Conservation (phyloP, 2,329 filamentous ascomycete species). For the Scytalidium lignicola region DNA sequence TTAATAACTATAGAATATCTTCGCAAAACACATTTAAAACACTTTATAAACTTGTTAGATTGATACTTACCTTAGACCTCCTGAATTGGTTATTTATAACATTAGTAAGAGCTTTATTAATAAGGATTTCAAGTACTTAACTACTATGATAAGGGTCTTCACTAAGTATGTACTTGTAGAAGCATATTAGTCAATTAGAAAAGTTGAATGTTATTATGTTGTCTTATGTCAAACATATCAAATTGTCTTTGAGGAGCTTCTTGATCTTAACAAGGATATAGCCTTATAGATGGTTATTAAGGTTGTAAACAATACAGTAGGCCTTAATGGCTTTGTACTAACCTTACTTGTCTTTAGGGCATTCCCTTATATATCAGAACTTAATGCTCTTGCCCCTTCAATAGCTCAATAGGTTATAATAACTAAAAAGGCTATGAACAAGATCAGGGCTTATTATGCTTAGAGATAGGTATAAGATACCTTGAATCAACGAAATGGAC, state of each 20-base stretch:
- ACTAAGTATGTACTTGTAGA: slow-evolving; percentile 5
- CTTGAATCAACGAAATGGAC: slow-evolving; percentile 1
- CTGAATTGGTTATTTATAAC: background rate
- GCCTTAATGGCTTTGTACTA: slow-evolving; percentile 4
- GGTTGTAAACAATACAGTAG: slow-evolving; percentile 8
- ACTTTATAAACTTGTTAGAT: slow-evolving; percentile 3
- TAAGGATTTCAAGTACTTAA: slow-evolving; percentile 5
- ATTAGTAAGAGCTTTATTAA: slow-evolving; percentile 2
- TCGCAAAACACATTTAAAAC: no score
- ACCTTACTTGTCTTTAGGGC: slow-evolving; percentile 9
- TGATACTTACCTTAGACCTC: slow-evolving; percentile 5
- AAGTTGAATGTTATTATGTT: slow-evolving; percentile 5
- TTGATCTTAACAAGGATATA: slow-evolving; percentile 2
- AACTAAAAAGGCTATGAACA: slow-evolving; percentile 5
- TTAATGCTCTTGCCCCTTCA: background rate
- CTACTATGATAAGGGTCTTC: background rate
- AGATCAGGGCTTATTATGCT: background rate
- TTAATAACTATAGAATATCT: no score
- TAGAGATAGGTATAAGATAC: slow-evolving; percentile 2
- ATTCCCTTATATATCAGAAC: slow-evolving; percentile 3
- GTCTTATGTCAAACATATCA: slow-evolving; percentile 2
- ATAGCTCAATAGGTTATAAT: background rate
- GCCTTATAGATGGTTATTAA: slow-evolving; percentile 9
- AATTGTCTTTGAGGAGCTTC: slow-evolving; percentile 5
- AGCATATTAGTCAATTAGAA: slow-evolving; percentile 4